Percentiles rank a stretch among this genome's conserved stretches.
Conservation (phyloP, 805 yeast genomes). For the Starmera quercuum region DNA sequence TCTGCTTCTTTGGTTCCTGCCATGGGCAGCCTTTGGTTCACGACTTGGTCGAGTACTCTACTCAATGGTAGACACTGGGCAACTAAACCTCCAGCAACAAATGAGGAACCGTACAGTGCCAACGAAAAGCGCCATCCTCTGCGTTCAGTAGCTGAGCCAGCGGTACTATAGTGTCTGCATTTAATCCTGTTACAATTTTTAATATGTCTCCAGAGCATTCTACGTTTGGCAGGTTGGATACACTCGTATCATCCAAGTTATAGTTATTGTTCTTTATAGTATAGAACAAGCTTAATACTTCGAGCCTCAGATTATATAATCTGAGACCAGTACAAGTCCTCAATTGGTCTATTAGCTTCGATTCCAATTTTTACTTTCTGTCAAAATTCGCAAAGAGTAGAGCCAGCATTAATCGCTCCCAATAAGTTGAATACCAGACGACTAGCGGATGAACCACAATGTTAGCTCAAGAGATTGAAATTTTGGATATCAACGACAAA, state of each 20-base stretch:
- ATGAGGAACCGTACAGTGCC: conserved; percentile 18
- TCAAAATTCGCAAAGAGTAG: background rate
- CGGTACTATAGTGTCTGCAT: too few relatives aligned
- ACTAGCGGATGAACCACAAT: background rate
- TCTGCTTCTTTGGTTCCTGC: conserved; percentile 20
- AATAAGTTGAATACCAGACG: background rate
- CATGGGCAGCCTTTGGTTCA: conserved; percentile 15
- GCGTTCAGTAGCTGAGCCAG: too few relatives aligned
- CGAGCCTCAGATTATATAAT: background rate
- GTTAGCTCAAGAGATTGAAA: conserved; percentile 18
- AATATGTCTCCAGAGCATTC: too few relatives aligned
- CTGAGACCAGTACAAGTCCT: background rate
- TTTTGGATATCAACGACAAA: conserved; percentile 23
- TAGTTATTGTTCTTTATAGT: background rate
- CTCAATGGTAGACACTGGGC: conserved; percentile 27
- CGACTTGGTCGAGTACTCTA: conserved; percentile 21
- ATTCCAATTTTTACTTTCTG: background rate
- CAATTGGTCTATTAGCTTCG: too few relatives aligned
- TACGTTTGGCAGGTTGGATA: too few relatives aligned
- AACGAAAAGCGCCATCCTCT: too few relatives aligned
- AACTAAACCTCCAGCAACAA: conserved; percentile 25
- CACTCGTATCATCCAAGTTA: too few relatives aligned
- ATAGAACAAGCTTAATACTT: background rate
- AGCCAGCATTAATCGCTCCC: background rate
- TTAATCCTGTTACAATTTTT: too few relatives aligned